A percentile compares a stretch with the other conserved stretches of the same genome.
Evolutionary conservation across 306 rosid species (phyloP).

Genomic region (Prinsepia uniflora): DNA sequence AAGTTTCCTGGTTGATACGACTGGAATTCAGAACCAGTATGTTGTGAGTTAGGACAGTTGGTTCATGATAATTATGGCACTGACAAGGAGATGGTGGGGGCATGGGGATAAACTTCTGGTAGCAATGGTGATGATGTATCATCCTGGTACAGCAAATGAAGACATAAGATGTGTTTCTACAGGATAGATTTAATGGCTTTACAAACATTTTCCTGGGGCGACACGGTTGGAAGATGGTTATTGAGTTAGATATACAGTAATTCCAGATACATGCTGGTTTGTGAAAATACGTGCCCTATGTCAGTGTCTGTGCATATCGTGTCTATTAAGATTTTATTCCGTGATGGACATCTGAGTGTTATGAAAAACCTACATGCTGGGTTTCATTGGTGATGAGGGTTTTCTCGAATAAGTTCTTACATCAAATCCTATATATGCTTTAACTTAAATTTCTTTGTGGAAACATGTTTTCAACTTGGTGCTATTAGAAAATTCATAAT

Average conservation of each 20-base stretch:
- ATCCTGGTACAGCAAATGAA: neutral
- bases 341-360: neutral
- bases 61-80: neutral
- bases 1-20: no score
- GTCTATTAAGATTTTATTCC: neutral
- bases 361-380: neutral
- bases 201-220: neutral
- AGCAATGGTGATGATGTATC: neutral
- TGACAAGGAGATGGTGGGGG: neutral
- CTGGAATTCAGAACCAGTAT: no score
- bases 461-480: neutral
- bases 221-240: neutral
- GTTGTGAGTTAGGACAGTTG: constrained; percentile 1
- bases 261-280: neutral
- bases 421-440: neutral
- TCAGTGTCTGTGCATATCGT: neutral
- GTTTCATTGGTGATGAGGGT: neutral
- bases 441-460: neutral
- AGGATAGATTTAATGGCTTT: neutral
- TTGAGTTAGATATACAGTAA: neutral
- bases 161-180: neutral
- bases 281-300: neutral
- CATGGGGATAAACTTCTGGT: neutral
- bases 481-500: neutral
- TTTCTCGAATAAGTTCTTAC: neutral